These are phyloP conservation scores for Penicillium sp. DNA, from an alignment of 2,329 filamentous ascomycete species.

Conservation along the genomic window DNA sequence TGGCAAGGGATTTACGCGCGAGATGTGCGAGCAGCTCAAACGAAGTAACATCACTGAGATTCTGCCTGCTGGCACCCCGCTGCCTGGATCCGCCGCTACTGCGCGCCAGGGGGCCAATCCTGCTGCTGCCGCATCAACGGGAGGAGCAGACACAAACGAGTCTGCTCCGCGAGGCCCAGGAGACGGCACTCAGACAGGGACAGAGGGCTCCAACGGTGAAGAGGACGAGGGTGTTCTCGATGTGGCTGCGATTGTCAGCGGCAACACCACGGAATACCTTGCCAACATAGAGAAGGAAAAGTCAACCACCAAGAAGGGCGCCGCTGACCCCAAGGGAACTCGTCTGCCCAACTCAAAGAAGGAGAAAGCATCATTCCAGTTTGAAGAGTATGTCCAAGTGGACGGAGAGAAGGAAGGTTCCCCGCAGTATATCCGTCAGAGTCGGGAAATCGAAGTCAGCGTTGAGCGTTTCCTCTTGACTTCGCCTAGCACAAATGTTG, in stretches of 20 bases:
- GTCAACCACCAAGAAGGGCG: conserved; percentile 51
- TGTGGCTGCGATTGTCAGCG: conserved; percentile 63
- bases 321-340: conserved; percentile 47
- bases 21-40: conserved; percentile 65
- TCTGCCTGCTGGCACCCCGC: conserved; percentile 51
- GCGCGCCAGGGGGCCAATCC: conserved; percentile 48
- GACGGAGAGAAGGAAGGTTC: conserved; percentile 52
- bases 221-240: conserved; percentile 62
- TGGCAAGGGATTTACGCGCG: conserved; percentile 54
- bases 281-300: conserved; percentile 63
- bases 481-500: conserved; percentile 38
- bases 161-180: conserved; percentile 53
- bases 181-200: conserved; percentile 52
- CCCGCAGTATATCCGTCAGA: conserved; percentile 51
- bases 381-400: conserved; percentile 56
- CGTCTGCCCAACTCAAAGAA: conserved; percentile 58
- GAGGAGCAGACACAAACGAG: conserved; percentile 43
- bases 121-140: conserved; percentile 55
- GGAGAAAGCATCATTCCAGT: conserved; percentile 57
- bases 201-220: conserved; percentile 47
- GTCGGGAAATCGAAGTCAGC: conserved; percentile 59
- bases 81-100: conserved; percentile 50
- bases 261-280: conserved; percentile 60
- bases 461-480: conserved; percentile 59
- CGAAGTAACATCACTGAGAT: conserved; percentile 61